These are phyloP conservation scores for Fraxinus dipetala DNA, from an alignment of 305 asterid genomes.

Conservation along the genomic window DNA sequence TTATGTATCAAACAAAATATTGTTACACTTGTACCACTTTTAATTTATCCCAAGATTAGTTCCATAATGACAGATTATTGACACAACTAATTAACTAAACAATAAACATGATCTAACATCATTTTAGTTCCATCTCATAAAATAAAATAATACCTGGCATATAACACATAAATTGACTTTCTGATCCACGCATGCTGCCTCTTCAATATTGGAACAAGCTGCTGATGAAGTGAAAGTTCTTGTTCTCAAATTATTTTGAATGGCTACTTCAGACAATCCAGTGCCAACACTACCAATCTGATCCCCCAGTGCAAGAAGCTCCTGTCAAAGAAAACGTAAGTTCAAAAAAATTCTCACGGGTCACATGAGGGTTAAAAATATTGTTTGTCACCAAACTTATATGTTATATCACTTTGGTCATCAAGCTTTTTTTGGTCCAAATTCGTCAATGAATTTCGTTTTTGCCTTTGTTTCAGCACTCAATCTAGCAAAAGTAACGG, in stretches of 20 bases:
- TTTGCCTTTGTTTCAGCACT: not conserved
- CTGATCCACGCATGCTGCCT: slow-evolving; percentile 23
- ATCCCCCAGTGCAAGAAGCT: slow-evolving; percentile 52
- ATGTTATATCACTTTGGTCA: not conserved
- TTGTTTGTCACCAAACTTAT: not conserved
- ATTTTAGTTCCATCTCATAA: not conserved
- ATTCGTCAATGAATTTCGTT: not conserved
- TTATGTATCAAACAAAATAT: not conserved
- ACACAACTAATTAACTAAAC: not conserved
- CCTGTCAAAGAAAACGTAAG: slow-evolving; percentile 25
- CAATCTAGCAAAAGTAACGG: not conserved
- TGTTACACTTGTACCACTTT: not conserved
- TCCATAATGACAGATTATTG: not conserved
- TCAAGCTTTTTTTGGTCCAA: not conserved
- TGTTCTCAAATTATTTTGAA: slow-evolving; percentile 33
- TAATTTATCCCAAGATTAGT: not conserved
- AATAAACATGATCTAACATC: not conserved
- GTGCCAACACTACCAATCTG: slow-evolving; percentile 50
- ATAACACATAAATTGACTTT: slow-evolving; percentile 40
- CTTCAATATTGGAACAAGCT: slow-evolving; percentile 19
- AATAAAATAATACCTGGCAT: slow-evolving; percentile 38
- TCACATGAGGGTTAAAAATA: not conserved
- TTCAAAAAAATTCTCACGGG: not conserved
- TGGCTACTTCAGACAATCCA: slow-evolving; percentile 41
- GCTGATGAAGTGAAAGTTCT: slow-evolving; percentile 29